Evolutionary conservation across 768 basidiomycete genomes (phyloP), one percentile per base, ranked within the genome.

Genomic region (Daedalea quercina): DNA sequence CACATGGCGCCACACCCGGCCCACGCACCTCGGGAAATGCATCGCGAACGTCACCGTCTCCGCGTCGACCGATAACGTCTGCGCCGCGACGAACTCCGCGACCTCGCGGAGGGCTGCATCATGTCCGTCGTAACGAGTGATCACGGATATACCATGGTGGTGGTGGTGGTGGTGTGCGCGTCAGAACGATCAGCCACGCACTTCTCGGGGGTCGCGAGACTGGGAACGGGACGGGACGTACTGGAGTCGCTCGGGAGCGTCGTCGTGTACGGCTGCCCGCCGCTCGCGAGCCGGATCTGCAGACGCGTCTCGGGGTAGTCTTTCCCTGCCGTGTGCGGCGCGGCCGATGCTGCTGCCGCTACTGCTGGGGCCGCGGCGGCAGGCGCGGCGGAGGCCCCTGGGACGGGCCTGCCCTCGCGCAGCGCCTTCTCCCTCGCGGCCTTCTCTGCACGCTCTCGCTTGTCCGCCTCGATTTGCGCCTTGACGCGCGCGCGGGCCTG

Each of bases 401-500:
- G 60, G 19, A 73, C 63, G n/a, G 72, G 64, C 50, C 73, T 72
- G 1, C 94, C 94, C 33, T 95, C 92, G 28, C 94, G 80, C 7
- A 94, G 65, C 0, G 94, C 94, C 66, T 97, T 97, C 70, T 97
- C 95, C 44, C 84, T 74, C 0, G 94, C 94, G 1, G 84, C 76
- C 62, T 90, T 94, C 64, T 88, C 93, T 0, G 91, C 91, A 19
- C 95, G 82, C 9, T 81, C 85, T 49, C 81, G 80, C 72, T 94
- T 98, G 73, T 96, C 94, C 0, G 85, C 90, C 68, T 94, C 94
- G 58, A 97, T 96, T 67, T 96, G 94, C 0, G 88, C 90, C 65
- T 92, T 93, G 63, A 97, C 75, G 0, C 89, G 88, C 2, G 90
- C 90, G 57, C 74, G 83, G 1, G 93, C 94, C 62, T 84, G 85